Percentiles rank a stretch among this genome's conserved stretches.
These are phyloP conservation scores for Rhynchospora breviuscula DNA, from an alignment of 176 grass and related monocot species.

Conservation along the genomic window DNA sequence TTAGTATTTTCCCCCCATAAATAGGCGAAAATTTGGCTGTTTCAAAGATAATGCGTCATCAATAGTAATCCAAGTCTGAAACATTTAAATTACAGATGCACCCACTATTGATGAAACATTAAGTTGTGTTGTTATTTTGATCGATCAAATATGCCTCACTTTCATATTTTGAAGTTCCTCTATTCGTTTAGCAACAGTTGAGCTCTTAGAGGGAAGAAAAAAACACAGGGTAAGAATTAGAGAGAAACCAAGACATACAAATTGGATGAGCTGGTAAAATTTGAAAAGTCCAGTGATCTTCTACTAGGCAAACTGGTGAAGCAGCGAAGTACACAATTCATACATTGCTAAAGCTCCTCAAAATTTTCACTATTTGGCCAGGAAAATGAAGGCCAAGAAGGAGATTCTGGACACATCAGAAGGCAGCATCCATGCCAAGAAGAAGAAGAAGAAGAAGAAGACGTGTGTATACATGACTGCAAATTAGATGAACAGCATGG, in stretches of 20 bases:
- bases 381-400: constrained; percentile 25
- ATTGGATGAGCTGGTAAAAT: not conserved
- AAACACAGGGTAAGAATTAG: not conserved
- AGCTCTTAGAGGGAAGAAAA: not conserved
- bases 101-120: not conserved
- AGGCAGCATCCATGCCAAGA: constrained; percentile 11
- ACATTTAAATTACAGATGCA: not conserved
- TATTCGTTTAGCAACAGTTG: not conserved
- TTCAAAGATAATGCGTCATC: not conserved
- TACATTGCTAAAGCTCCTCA: not conserved
- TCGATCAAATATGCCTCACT: not conserved
- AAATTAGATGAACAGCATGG: constrained; percentile 60
- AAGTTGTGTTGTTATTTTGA: not conserved
- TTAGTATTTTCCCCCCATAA: not conserved
- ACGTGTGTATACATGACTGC: constrained; percentile 45
- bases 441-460: constrained; percentile 30
- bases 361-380: constrained; percentile 26
- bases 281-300: not conserved
- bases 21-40: not conserved
- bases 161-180: not conserved
- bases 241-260: not conserved
- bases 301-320: not conserved
- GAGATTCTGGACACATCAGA: constrained; percentile 2
- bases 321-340: not conserved
- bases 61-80: constrained; percentile 1